Evolutionary conservation across 169 alveolate species (phyloP).

Genomic region (Plasmodium vivax): DNA sequence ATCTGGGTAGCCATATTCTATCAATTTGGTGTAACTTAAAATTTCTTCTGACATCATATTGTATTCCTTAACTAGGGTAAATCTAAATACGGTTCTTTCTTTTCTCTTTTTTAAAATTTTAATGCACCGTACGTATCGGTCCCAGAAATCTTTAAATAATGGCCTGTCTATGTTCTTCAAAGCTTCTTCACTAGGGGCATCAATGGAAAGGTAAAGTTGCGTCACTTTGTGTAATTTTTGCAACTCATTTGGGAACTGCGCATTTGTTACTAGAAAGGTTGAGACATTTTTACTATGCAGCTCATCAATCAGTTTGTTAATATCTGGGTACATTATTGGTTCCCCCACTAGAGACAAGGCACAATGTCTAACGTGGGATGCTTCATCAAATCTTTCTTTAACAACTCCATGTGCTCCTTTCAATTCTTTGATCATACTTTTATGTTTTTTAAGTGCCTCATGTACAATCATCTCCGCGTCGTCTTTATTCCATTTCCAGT

Average conservation of each 20-base stretch:
- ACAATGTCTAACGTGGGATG: constrained; percentile 84
- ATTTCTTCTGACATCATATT: constrained; percentile 82
- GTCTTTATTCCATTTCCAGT: constrained; percentile 91
- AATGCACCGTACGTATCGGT: constrained; percentile 85
- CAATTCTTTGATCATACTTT: constrained; percentile 80
- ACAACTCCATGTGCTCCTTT: constrained; percentile 81
- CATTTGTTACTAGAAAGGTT: constrained; percentile 91
- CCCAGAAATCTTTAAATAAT: constrained; percentile 90
- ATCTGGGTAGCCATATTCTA: constrained; percentile 87
- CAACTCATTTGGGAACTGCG: constrained; percentile 91
- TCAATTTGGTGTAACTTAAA: constrained; percentile 84
- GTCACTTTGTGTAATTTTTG: constrained; percentile 86
- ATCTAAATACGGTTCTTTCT: constrained; percentile 88
- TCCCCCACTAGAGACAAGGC: constrained; percentile 93
- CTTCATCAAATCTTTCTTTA: constrained; percentile 79
- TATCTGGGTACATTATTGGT: constrained; percentile 92
- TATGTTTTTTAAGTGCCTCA: constrained; percentile 80
- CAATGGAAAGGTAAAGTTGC: constrained; percentile 87
- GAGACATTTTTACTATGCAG: constrained; percentile 87
- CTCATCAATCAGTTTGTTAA: constrained; percentile 86
- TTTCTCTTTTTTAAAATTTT: constrained; percentile 80
- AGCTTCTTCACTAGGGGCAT: constrained; percentile 84
- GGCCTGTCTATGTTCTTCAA: constrained; percentile 89
- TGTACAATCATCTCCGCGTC: constrained; percentile 83
- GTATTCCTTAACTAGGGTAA: constrained; percentile 86